Evolutionary conservation across 2,329 filamentous ascomycete species (phyloP).

Genomic region (Bipolaris cookei): DNA sequence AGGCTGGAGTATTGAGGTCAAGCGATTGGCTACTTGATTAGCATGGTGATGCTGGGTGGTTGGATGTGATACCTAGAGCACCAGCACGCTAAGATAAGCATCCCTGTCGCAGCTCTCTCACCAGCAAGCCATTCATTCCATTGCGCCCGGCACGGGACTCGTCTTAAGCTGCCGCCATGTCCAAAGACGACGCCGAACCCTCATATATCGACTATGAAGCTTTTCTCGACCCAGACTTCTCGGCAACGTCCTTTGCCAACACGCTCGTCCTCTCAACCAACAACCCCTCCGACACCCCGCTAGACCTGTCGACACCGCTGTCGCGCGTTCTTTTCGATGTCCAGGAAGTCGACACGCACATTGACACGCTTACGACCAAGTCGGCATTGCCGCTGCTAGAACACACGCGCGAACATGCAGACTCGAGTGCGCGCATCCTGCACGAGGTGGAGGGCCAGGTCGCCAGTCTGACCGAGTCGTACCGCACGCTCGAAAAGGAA

Average conservation of each 20-base stretch:
- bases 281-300: slow-evolving; percentile 84
- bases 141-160: neutral
- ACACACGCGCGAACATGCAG: slow-evolving; percentile 76
- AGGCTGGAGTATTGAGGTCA: neutral
- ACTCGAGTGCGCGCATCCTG: slow-evolving; percentile 74
- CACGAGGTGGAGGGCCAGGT: slow-evolving; percentile 81
- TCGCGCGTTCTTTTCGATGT: slow-evolving; percentile 95
- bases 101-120: neutral
- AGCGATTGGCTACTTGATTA: neutral
- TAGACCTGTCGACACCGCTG: slow-evolving; percentile 92
- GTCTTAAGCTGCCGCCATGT: slow-evolving; percentile 28
- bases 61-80: neutral
- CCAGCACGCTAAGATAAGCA: slow-evolving; percentile 14
- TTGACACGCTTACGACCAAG: slow-evolving; percentile 85
- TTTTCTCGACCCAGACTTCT: slow-evolving; percentile 84
- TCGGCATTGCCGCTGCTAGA: slow-evolving; percentile 79
- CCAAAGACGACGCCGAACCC: slow-evolving; percentile 57
- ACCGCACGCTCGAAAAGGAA: slow-evolving; percentile 83
- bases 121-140: neutral
- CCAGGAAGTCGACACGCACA: slow-evolving; percentile 95
- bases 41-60: neutral
- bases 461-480: slow-evolving; percentile 79
- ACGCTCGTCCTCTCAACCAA: slow-evolving; percentile 87
- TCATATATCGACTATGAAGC: slow-evolving; percentile 97
- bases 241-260: slow-evolving; percentile 83